Evolutionary conservation across 2,329 filamentous ascomycete genomes (phyloP).

Genomic region (Penicillium sp.): DNA sequence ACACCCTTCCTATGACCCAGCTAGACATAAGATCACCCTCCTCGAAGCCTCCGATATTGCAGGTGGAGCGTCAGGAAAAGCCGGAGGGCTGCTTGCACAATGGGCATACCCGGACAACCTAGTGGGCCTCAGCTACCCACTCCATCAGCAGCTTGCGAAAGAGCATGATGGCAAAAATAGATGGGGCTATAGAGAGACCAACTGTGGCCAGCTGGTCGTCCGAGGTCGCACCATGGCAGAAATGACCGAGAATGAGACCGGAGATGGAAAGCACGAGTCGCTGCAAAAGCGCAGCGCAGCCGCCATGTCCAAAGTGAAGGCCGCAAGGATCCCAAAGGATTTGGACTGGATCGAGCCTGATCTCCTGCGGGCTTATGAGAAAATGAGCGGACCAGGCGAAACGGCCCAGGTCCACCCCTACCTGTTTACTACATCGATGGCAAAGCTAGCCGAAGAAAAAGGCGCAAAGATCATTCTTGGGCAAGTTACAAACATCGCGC

Average conservation of each 20-base stretch:
- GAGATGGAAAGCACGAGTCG: constrained; percentile 45
- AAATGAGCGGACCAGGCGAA: constrained; percentile 77
- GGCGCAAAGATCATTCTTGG: constrained; percentile 68
- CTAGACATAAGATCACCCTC: constrained; percentile 75
- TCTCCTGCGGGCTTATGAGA: constrained; percentile 67
- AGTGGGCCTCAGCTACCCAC: constrained; percentile 78
- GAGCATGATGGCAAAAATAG: constrained; percentile 73
- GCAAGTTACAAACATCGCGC: constrained; percentile 67
- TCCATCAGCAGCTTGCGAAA: constrained; percentile 80
- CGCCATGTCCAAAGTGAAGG: constrained; percentile 52
- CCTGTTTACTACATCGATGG: constrained; percentile 84
- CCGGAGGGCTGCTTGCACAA: constrained; percentile 81
- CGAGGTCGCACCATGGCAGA: constrained; percentile 44
- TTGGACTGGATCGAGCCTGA: constrained; percentile 80
- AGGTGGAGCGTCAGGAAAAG: constrained; percentile 90
- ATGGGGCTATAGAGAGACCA: constrained; percentile 84
- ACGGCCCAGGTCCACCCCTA: constrained; percentile 94
- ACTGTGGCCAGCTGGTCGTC: constrained; percentile 67
- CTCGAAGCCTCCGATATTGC: constrained; percentile 84
- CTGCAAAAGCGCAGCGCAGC: constrained; percentile 57
- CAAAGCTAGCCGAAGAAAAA: constrained; percentile 67
- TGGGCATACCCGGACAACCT: constrained; percentile 89
- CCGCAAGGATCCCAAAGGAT: constrained; percentile 68
- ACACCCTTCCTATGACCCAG: constrained; percentile 75
- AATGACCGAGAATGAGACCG: constrained; percentile 32